Evolutionary conservation across 768 basidiomycete species (phyloP).

Genomic region (Clathrus columnatus): DNA sequence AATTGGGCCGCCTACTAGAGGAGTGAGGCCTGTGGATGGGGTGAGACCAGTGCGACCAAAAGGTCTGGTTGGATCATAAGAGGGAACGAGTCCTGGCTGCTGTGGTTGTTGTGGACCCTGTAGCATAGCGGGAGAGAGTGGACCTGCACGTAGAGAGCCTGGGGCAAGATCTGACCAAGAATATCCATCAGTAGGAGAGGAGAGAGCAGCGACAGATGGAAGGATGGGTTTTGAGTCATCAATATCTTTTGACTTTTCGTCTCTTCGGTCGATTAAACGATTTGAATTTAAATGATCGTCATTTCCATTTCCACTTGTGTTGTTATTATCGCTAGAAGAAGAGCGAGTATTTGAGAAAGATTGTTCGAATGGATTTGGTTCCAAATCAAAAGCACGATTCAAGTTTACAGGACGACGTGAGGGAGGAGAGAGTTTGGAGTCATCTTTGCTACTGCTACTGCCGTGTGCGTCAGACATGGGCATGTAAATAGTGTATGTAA

Average conservation of each 20-base stretch:
- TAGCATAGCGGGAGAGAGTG: constrained; percentile 94
- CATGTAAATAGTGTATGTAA: no score
- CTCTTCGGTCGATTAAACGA: constrained; percentile 19
- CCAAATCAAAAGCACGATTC: constrained; percentile 56
- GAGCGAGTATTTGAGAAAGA: constrained; percentile 57
- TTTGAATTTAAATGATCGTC: constrained; percentile 23
- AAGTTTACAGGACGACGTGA: neutral
- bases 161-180: constrained; percentile 53
- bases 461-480: neutral
- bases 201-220: constrained; percentile 65
- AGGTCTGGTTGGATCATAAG: constrained; percentile 55
- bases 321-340: constrained; percentile 2
- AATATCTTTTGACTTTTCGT: constrained; percentile 3
- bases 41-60: constrained; percentile 80
- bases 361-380: constrained; percentile 93
- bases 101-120: constrained; percentile 62
- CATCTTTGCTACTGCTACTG: neutral
- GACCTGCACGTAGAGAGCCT: constrained; percentile 81
- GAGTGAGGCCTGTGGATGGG: constrained; percentile 76
- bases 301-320: constrained; percentile 23
- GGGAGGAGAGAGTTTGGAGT: neutral
- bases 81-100: constrained; percentile 25
- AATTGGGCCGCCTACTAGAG: constrained; percentile 63
- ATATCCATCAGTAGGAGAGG: constrained; percentile 43
- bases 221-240: constrained; percentile 61